phyloP scores from a whole-genome alignment of 345 rosid species.

The Abelmoschus esculentus region DNA sequence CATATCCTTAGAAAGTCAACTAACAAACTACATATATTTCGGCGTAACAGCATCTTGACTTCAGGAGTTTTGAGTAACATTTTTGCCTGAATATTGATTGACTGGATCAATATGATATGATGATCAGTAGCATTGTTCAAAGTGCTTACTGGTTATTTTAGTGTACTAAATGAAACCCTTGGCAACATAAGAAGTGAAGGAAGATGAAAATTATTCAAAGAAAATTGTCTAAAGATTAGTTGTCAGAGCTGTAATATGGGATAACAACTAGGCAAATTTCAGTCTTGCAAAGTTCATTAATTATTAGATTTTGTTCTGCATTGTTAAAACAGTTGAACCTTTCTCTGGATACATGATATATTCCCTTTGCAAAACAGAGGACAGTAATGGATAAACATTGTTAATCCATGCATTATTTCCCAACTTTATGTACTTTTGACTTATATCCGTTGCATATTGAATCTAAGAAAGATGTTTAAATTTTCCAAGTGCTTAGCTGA shows the following conservation, averaged over 20 bases:
- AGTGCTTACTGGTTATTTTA: background rate
- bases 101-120: background rate
- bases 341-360: too few species aligned
- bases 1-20: background rate
- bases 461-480: too few species aligned
- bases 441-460: too few species aligned
- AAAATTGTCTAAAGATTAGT: slow-evolving; percentile 21
- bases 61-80: background rate
- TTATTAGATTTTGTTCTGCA: too few species aligned
- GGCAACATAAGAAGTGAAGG: background rate
- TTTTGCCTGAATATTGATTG: background rate
- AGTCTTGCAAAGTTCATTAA: too few species aligned
- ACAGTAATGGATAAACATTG: too few species aligned
- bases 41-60: background rate
- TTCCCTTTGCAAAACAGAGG: too few species aligned
- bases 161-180: background rate
- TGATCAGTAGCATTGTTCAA: background rate
- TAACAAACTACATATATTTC: background rate
- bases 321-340: too few species aligned
- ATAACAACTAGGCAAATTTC: too few species aligned
- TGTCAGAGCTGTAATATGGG: slow-evolving; percentile 7
- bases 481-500: background rate
- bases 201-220: background rate
- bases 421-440: too few species aligned
- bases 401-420: too few species aligned